Conservation (phyloP, 73 alveolate genomes). For the Blepharisma japonicum region DNA sequence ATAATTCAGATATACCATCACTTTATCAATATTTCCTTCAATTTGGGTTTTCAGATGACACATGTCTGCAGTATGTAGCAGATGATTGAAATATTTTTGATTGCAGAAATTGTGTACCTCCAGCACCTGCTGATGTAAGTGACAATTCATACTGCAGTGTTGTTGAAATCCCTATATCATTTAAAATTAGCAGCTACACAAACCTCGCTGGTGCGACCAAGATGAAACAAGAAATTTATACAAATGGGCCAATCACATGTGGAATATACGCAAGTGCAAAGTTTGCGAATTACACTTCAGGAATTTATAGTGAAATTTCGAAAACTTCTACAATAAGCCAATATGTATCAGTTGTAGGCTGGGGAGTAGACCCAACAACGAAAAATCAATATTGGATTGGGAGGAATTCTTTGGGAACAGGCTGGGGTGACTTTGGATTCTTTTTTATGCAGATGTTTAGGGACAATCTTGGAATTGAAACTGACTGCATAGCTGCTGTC, state of each 20-base stretch:
- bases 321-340: conserved; percentile 50
- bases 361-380: conserved; percentile 79
- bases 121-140: conserved; percentile 17
- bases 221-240: conserved; percentile 75
- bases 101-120: conserved; percentile 60
- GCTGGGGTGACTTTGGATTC: conserved; percentile 94
- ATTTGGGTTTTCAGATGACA: conserved; percentile 63
- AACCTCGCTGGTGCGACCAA: conserved; percentile 58
- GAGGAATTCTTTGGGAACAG: conserved; percentile 89
- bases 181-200: conserved; percentile 50
- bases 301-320: conserved; percentile 69
- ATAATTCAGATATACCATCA: conserved; percentile 63
- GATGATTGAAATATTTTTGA: conserved; percentile 33
- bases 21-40: conserved; percentile 56
- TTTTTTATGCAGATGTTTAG: conserved; percentile 73
- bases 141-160: conserved; percentile 53
- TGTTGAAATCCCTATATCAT: conserved; percentile 48
- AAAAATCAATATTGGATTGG: conserved; percentile 73
- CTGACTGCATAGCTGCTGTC: conserved; percentile 66
- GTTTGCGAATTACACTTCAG: conserved; percentile 71
- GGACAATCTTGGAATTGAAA: conserved; percentile 60
- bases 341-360: conserved; percentile 70
- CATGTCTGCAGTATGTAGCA: conserved; percentile 69
- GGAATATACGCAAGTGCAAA: conserved; percentile 52
- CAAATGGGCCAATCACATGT: conserved; percentile 79